Conservation (phyloP, 768 basidiomycete genomes). For the Boletus rubropictus region DNA sequence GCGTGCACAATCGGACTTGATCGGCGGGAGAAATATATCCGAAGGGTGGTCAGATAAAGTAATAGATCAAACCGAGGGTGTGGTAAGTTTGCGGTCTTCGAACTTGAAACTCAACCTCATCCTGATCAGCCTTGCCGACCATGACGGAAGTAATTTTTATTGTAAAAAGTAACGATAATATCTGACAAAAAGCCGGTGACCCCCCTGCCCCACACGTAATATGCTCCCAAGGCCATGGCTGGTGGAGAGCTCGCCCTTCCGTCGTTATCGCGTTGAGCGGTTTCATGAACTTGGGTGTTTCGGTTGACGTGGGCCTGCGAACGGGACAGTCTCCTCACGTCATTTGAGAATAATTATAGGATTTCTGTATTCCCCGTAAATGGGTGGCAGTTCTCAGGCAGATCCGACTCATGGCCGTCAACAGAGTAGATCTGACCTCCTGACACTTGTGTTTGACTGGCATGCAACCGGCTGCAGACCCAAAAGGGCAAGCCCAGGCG, state of each 20-base stretch:
- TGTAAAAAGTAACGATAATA: slow-evolving; percentile 1
- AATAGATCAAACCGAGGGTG: slow-evolving; percentile 22
- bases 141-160: slow-evolving; percentile 21
- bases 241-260: slow-evolving; percentile 6
- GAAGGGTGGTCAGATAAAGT: slow-evolving; percentile 27
- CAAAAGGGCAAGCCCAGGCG: slow-evolving; percentile 4
- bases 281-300: slow-evolving; percentile 14
- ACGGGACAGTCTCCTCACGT: slow-evolving; percentile 14
- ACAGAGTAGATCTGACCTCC: slow-evolving; percentile 12
- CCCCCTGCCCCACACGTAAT: slow-evolving; percentile 23
- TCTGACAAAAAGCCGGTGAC: slow-evolving; percentile 18
- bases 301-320: slow-evolving; percentile 21
- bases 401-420: slow-evolving; percentile 25
- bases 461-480: slow-evolving; percentile 10
- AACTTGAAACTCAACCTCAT: slow-evolving; percentile 32
- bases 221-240: slow-evolving; percentile 1
- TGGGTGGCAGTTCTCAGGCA: slow-evolving; percentile 24
- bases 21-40: slow-evolving; percentile 29
- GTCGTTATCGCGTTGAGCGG: slow-evolving; percentile 15
- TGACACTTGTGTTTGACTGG: slow-evolving; percentile 18
- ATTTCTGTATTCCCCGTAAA: slow-evolving; percentile 11
- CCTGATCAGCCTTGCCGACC: slow-evolving; percentile 29
- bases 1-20: slow-evolving; percentile 29
- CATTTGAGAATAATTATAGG: slow-evolving; percentile 12
- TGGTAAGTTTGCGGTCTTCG: slow-evolving; percentile 29